phyloP scores from a whole-genome alignment of 2,329 filamentous ascomycete genomes.

The Microsporum audouinii region DNA sequence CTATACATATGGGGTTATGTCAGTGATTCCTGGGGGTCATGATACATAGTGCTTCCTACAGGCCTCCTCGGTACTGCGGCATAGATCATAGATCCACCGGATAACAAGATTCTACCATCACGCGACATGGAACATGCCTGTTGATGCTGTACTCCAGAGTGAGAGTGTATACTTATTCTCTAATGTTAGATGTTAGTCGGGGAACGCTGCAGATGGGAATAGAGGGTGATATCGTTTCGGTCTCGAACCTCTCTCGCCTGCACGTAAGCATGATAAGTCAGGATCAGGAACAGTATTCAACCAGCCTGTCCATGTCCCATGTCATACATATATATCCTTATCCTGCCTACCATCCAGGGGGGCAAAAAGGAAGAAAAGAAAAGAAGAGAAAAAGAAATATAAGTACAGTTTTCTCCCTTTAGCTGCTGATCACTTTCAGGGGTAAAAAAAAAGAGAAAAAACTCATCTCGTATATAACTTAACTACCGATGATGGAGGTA shows the following conservation, averaged over 20 bases:
- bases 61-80: background rate
- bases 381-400: background rate
- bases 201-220: too few relatives aligned
- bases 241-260: background rate
- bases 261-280: background rate
- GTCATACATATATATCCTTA: background rate
- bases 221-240: background rate
- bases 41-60: background rate
- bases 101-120: background rate
- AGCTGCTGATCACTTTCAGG: background rate
- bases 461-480: background rate
- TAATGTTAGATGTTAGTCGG: too few relatives aligned
- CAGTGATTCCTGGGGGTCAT: background rate
- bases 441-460: background rate
- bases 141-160: background rate
- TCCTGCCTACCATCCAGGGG: background rate
- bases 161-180: background rate
- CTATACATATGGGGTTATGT: background rate
- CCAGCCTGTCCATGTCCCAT: background rate
- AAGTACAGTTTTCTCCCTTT: background rate
- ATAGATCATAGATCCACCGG: background rate
- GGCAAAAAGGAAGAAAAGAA: background rate
- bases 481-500: too few relatives aligned
- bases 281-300: background rate
- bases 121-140: background rate